These are phyloP conservation scores for Aureobasidium sp. DNA, from an alignment of 2,329 filamentous ascomycete species.

Conservation along the genomic window DNA sequence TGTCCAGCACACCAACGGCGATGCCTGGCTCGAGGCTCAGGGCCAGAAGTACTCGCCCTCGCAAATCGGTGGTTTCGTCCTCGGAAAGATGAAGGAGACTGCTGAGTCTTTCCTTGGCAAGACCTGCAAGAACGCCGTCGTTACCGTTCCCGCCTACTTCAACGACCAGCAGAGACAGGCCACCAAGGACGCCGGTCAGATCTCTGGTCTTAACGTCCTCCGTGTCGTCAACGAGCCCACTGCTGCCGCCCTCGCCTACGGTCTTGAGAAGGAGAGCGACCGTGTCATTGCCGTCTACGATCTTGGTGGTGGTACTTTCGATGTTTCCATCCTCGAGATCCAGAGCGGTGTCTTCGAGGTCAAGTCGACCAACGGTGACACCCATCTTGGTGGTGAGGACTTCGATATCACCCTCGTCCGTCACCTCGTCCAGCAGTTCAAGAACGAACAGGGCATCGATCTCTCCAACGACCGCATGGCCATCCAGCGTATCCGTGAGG, in stretches of 20 bases:
- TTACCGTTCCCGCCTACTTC: conserved; percentile 99
- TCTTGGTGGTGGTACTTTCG: conserved; percentile 99
- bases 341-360: conserved; percentile 99
- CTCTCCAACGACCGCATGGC: conserved; percentile 79
- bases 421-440: conserved; percentile 71
- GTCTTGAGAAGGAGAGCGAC: conserved; percentile 97
- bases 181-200: conserved; percentile 98
- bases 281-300: conserved; percentile 99
- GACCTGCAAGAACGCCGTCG: conserved; percentile 98
- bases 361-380: conserved; percentile 96
- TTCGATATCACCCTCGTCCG: conserved; percentile 87
- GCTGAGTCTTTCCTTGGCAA: conserved; percentile 97
- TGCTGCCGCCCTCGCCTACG: conserved; percentile 95
- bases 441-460: conserved; percentile 59
- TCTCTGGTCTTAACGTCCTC: conserved; percentile 93
- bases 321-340: conserved; percentile 98
- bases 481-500: conserved; percentile 89
- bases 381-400: conserved; percentile 89
- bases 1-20: conserved; percentile 74
- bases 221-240: conserved; percentile 99
- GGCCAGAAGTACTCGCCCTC: conserved; percentile 96
- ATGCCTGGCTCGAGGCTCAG: conserved; percentile 94
- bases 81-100: conserved; percentile 99
- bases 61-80: conserved; percentile 98
- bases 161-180: conserved; percentile 99